Percentiles rank a stretch among this genome's conserved stretches.
Evolutionary conservation across 495 filamentous ascomycete genomes (phyloP).

Genomic region (Lasiosphaeria hispida): DNA sequence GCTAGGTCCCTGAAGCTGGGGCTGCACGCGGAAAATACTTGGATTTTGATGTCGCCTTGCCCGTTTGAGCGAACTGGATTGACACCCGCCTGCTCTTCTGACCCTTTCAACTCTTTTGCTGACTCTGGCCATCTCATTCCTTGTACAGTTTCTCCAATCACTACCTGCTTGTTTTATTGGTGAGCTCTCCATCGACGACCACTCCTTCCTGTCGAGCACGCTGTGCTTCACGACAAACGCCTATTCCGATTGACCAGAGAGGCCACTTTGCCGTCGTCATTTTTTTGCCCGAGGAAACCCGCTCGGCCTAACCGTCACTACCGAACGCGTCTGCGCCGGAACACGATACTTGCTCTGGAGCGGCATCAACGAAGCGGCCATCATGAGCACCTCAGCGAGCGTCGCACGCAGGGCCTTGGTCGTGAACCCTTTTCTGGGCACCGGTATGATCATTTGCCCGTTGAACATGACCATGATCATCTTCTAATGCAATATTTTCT

Average conservation of each 20-base stretch:
- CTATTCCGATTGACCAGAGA: background rate
- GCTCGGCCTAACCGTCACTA: background rate
- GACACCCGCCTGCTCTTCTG: background rate
- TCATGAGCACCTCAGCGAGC: slow-evolving; percentile 61
- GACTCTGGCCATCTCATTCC: background rate
- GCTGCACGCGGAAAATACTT: slow-evolving; percentile 3
- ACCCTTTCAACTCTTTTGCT: slow-evolving; percentile 3
- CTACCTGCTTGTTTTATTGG: slow-evolving; percentile 10
- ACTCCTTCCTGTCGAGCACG: background rate
- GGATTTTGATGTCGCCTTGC: slow-evolving; percentile 23
- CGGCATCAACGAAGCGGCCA: background rate
- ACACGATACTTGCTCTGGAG: too few relatives aligned
- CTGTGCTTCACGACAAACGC: background rate
- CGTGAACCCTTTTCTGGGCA: slow-evolving; percentile 51
- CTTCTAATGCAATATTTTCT: slow-evolving; percentile 15
- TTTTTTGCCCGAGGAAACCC: background rate
- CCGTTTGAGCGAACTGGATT: slow-evolving; percentile 13
- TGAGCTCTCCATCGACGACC: background rate
- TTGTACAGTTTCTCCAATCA: background rate
- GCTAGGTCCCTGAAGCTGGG: background rate
- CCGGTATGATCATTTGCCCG: slow-evolving; percentile 31
- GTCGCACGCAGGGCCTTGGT: slow-evolving; percentile 57
- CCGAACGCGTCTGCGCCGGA: too few relatives aligned
- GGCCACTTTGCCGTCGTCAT: background rate
- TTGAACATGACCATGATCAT: slow-evolving; percentile 14